These are phyloP conservation scores for Colletotrichum gigasporum DNA, from an alignment of 2,329 filamentous ascomycete genomes.

Conservation along the genomic window DNA sequence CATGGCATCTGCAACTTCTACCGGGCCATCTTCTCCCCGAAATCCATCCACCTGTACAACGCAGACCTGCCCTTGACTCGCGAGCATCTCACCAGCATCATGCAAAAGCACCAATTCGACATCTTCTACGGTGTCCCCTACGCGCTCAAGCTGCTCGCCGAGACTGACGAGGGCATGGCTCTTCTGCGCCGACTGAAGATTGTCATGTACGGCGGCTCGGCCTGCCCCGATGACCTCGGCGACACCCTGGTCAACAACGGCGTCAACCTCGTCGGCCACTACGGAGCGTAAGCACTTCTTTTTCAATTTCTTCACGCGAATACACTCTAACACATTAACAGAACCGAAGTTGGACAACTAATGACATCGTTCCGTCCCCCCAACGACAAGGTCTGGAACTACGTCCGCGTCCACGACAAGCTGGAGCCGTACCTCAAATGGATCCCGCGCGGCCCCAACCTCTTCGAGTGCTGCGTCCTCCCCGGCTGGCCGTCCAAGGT, in stretches of 20 bases:
- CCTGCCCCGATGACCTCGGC: slow-evolving; percentile 68
- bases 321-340: slow-evolving; percentile 11
- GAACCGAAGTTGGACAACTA: slow-evolving; percentile 68
- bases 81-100: slow-evolving; percentile 54
- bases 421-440: slow-evolving; percentile 46
- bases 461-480: slow-evolving; percentile 48
- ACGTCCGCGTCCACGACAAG: slow-evolving; percentile 58
- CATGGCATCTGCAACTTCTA: slow-evolving; percentile 66
- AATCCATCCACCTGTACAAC: slow-evolving; percentile 63
- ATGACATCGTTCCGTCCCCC: slow-evolving; percentile 66
- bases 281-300: slow-evolving; percentile 61
- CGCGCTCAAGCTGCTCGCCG: slow-evolving; percentile 69
- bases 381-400: slow-evolving; percentile 69
- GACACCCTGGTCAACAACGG: slow-evolving; percentile 60
- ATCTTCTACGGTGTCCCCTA: slow-evolving; percentile 72
- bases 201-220: slow-evolving; percentile 66
- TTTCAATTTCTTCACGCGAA: not conserved
- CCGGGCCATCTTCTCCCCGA: slow-evolving; percentile 59
- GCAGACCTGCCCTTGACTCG: slow-evolving; percentile 63
- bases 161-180: slow-evolving; percentile 62
- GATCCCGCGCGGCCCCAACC: slow-evolving; percentile 43
- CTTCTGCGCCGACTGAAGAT: slow-evolving; percentile 56
- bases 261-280: slow-evolving; percentile 65
- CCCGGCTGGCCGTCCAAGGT: slow-evolving; percentile 53
- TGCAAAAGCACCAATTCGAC: slow-evolving; percentile 55